Evolutionary conservation across 495 filamentous ascomycete genomes (phyloP).

Genomic region (Neurospora sp.): DNA sequence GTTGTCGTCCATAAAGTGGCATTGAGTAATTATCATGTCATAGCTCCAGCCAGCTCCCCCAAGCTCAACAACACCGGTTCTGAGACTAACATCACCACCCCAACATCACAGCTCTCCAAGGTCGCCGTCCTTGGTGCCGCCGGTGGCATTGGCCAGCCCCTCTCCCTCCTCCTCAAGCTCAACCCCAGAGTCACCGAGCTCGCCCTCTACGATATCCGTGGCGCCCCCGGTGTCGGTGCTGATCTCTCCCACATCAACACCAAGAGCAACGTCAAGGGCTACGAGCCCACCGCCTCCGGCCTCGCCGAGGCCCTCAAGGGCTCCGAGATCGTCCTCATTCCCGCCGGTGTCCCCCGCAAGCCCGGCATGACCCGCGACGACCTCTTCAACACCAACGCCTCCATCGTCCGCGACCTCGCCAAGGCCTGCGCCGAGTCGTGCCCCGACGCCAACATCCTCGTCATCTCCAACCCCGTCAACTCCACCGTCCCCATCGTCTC

Average conservation of each 20-base stretch:
- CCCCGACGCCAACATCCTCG: conserved; percentile 89
- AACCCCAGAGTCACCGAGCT: conserved; percentile 88
- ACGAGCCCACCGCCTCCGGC: conserved; percentile 64
- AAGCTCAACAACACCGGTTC: neutral
- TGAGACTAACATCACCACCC: neutral
- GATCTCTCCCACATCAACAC: conserved; percentile 98
- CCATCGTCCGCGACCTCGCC: conserved; percentile 95
- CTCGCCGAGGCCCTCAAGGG: conserved; percentile 70
- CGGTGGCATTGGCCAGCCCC: conserved; percentile 95
- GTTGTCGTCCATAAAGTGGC: conserved; percentile 10
- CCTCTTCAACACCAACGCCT: conserved; percentile 99
- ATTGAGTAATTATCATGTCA: neutral
- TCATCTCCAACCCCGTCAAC: conserved; percentile 99
- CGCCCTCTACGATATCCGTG: conserved; percentile 93
- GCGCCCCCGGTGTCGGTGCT: conserved; percentile 92
- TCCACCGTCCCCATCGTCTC: conserved; percentile 95
- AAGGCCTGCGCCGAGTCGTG: conserved; percentile 84
- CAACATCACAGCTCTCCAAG: neutral
- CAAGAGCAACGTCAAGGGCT: conserved; percentile 88
- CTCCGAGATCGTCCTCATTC: conserved; percentile 90
- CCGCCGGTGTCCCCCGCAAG: conserved; percentile 97
- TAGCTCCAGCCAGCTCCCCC: conserved; percentile 3
- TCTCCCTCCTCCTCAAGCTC: conserved; percentile 95
- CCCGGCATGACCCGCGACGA: conserved; percentile 99
- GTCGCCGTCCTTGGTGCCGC: conserved; percentile 92